A percentile compares a stretch with the other conserved stretches of the same genome.
Conservation (phyloP, 2,329 filamentous ascomycete genomes). For the Aspergillus quadrilineatus region DNA sequence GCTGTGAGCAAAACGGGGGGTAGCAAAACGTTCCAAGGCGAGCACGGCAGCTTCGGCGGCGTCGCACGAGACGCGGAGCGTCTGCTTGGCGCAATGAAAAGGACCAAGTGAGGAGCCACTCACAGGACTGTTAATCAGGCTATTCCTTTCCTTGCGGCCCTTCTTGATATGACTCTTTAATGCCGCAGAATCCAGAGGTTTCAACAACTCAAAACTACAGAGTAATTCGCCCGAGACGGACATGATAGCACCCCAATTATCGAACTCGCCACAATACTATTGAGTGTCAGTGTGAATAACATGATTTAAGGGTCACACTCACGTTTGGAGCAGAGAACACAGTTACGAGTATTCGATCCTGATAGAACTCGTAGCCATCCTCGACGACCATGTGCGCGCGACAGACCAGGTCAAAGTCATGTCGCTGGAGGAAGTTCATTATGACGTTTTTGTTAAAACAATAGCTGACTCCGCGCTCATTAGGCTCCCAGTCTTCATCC, state of each 20-base stretch:
- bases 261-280: conserved; percentile 98
- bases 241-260: conserved; percentile 99
- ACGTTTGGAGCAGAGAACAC: conserved; percentile 98
- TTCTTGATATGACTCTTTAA: conserved; percentile 99
- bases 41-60: conserved; percentile 22
- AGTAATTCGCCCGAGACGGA: conserved; percentile 90
- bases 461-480: conserved; percentile 94
- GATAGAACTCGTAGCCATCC: conserved; percentile 98
- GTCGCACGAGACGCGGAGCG: conserved; percentile 22
- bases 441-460: conserved; percentile 99
- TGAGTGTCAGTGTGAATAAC: conserved; percentile 24
- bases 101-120: conserved; percentile 44
- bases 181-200: conserved; percentile 91
- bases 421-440: conserved; percentile 86
- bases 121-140: conserved; percentile 94
- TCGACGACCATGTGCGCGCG: conserved; percentile 99
- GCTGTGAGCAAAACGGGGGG: conserved; percentile 5
- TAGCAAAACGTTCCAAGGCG: conserved; percentile 5
- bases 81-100: conserved; percentile 23
- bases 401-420: conserved; percentile 97
- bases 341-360: conserved; percentile 88
- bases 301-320: conserved; percentile 44
- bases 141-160: conserved; percentile 88
- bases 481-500: conserved; percentile 97
- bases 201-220: conserved; percentile 95